These are phyloP conservation scores for Pseudotsuga menziesii DNA, from an alignment of 75 land plant genomes.

Conservation along the genomic window DNA sequence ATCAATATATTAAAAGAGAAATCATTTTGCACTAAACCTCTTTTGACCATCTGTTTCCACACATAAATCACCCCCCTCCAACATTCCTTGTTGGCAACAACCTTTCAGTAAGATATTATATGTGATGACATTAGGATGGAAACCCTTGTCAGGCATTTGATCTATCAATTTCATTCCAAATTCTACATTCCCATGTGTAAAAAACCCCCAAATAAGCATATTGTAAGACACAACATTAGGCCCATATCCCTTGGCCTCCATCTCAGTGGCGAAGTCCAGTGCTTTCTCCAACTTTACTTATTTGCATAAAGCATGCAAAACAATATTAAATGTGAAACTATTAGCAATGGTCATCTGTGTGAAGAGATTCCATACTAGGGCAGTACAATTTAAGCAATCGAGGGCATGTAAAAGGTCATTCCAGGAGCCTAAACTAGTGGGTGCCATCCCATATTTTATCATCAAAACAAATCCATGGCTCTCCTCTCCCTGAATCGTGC, in stretches of 20 bases:
- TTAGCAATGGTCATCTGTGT: constrained; percentile 27
- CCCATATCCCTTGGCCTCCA: constrained; percentile 17
- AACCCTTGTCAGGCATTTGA: constrained; percentile 56
- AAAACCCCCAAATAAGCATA: constrained; percentile 56
- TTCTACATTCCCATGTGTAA: constrained; percentile 21
- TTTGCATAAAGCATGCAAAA: constrained; percentile 63
- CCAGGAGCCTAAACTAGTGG: constrained; percentile 18
- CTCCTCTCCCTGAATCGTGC: background rate
- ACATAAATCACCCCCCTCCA: constrained; percentile 40
- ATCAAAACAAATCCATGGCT: background rate
- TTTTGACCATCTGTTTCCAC: constrained; percentile 42
- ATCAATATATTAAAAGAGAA: constrained; percentile 55
- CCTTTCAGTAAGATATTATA: constrained; percentile 70
- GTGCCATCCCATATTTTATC: background rate
- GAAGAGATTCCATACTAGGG: constrained; percentile 35
- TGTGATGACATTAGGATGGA: constrained; percentile 42
- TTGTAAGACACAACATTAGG: constrained; percentile 40
- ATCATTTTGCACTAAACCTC: constrained; percentile 33
- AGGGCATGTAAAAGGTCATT: constrained; percentile 29
- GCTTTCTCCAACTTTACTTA: constrained; percentile 31
- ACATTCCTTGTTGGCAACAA: constrained; percentile 45
- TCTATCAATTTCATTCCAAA: constrained; percentile 44
- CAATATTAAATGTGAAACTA: constrained; percentile 45
- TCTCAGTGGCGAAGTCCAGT: constrained; percentile 30
- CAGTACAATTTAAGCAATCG: constrained; percentile 30